Evolutionary conservation across 2,329 filamentous ascomycete genomes (phyloP).

Genomic region (Paecilomyces niveus): DNA sequence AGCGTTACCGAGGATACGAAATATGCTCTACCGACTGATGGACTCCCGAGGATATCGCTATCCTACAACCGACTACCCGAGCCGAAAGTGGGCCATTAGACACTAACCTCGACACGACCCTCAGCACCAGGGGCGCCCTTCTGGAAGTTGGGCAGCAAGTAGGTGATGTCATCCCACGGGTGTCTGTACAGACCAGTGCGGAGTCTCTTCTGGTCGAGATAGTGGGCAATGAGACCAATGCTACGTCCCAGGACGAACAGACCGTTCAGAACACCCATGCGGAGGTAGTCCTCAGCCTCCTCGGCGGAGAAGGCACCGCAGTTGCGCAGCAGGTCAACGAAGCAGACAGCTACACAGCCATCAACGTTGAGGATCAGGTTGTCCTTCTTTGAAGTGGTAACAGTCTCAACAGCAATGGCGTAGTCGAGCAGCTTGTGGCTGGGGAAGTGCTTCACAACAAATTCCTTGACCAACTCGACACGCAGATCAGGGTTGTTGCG

Average conservation of each 20-base stretch:
- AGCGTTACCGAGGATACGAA: slow-evolving; percentile 21
- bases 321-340: slow-evolving; percentile 95
- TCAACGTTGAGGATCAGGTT: slow-evolving; percentile 99
- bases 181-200: slow-evolving; percentile 97
- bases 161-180: slow-evolving; percentile 98
- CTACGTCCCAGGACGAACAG: slow-evolving; percentile 95
- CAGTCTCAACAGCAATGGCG: slow-evolving; percentile 92
- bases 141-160: slow-evolving; percentile 75
- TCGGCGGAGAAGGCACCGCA: slow-evolving; percentile 93
- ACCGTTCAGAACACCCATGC: slow-evolving; percentile 99
- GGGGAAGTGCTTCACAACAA: slow-evolving; percentile 94
- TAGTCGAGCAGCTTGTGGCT: slow-evolving; percentile 98
- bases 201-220: slow-evolving; percentile 98
- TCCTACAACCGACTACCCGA: slow-evolving; percentile 8
- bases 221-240: slow-evolving; percentile 99
- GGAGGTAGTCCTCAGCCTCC: slow-evolving; percentile 97
- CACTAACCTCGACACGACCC: slow-evolving; percentile 82
- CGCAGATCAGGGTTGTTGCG: slow-evolving; percentile 99
- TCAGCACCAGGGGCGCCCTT: slow-evolving; percentile 66
- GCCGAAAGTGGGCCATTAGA: slow-evolving; percentile 40
- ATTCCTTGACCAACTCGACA: slow-evolving; percentile 99
- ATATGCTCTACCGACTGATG: slow-evolving; percentile 27
- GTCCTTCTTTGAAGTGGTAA: slow-evolving; percentile 99
- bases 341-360: slow-evolving; percentile 96
- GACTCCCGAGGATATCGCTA: slow-evolving; percentile 14